These are phyloP conservation scores for Tephrocybe sp. DNA, from an alignment of 768 basidiomycete genomes.

Conservation along the genomic window DNA sequence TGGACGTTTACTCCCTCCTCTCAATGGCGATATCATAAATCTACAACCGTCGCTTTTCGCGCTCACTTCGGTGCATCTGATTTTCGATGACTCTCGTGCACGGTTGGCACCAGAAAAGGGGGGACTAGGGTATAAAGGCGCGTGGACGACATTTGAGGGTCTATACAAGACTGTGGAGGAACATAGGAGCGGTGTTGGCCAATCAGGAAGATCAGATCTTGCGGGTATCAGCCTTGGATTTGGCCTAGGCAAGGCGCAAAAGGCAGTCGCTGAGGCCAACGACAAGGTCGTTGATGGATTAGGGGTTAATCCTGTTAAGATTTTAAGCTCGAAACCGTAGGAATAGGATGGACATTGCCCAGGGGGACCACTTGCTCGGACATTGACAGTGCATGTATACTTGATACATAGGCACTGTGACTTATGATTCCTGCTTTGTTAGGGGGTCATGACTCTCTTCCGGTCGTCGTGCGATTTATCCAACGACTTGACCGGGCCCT, in stretches of 20 bases:
- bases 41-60: constrained; percentile 62
- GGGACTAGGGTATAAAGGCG: constrained; percentile 62
- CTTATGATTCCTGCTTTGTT: no score
- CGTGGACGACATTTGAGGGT: constrained; percentile 59
- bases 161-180: constrained; percentile 57
- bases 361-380: no score
- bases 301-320: constrained; percentile 31
- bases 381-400: no score
- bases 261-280: constrained; percentile 25
- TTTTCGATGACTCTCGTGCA: constrained; percentile 69
- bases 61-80: constrained; percentile 51
- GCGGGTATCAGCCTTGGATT: constrained; percentile 50
- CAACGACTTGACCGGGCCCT: no score
- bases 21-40: constrained; percentile 51
- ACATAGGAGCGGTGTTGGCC: constrained; percentile 37
- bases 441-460: no score
- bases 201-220: constrained; percentile 36
- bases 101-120: constrained; percentile 53
- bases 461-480: no score
- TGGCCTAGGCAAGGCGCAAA: constrained; percentile 28
- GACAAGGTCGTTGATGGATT: constrained; percentile 26
- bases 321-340: constrained; percentile 12
- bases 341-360: no score
- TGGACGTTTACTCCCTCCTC: constrained; percentile 38
- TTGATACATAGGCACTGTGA: no score